Evolutionary conservation across 768 basidiomycete species (phyloP), one percentile per base, ranked within the genome.

Genomic region (Austroboletus eburneus): DNA sequence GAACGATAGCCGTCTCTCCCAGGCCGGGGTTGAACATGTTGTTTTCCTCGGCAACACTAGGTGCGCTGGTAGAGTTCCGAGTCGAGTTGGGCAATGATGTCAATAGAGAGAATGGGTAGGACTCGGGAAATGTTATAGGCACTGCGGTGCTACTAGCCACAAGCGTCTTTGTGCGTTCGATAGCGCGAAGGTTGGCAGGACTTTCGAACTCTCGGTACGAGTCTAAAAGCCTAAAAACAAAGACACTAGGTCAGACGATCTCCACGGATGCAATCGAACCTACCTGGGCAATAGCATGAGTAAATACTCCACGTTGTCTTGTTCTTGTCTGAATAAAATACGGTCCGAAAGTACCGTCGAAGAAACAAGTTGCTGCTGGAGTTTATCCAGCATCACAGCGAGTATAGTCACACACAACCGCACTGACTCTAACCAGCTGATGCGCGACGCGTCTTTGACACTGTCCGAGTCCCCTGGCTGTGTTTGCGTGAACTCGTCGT

Each of bases 71-170:
- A 16, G 71, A 68, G 41, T 68, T 72, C 14, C 72, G 69, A 32
- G 72, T 70, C 23, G 71, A 58, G 46, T 80, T 81, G 3, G 89
- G 86, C 20, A 84, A 66, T 25, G 81, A 74, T 0, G 86, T 74
- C 21, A 91, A 58, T 17, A 98, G 74, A 6, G 91, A 84, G 65
- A 96, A 93, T 0, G 95, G 95, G 63, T 97, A 93, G 0, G 93
- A 86, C 53, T 92, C 87, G 0, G 95, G 95, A 69, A 97, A 97
- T 1, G 88, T 86, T 36, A 89, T 81, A 1, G 92, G 93, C 2
- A 77, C 62, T 2, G 72, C 61, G 18, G 81, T 68, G 39, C 82
- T 79, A 22, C 73, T 68, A 3, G 84, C 81, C 2, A 79, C 74
- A 16, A 74, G 72, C 0, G 84, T 76, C 39, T 77, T 79, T 22